A percentile compares a stretch with the other conserved stretches of the same genome.
phyloP scores from a whole-genome alignment of 441 rosid species.

The Populus hybrid region DNA sequence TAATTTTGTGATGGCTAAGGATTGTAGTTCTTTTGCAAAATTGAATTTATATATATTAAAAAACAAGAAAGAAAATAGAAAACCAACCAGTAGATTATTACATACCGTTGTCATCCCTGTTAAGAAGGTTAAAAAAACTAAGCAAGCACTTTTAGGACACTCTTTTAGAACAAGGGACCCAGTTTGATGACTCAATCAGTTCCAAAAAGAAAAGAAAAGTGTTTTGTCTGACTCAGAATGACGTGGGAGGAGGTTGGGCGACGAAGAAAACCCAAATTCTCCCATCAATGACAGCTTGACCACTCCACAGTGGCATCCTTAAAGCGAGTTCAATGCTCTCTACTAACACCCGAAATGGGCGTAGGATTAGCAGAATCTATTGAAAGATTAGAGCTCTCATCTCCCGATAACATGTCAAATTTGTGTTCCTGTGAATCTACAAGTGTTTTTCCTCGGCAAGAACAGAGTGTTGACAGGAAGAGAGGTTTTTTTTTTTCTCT shows the following conservation, averaged over 20 bases:
- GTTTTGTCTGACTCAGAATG: slow-evolving; percentile 43
- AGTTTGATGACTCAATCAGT: slow-evolving; percentile 16
- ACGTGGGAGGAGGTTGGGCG: slow-evolving; percentile 26
- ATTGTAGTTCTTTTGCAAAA: too few species aligned
- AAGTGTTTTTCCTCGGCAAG: too few species aligned
- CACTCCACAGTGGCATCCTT: not conserved
- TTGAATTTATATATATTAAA: too few species aligned
- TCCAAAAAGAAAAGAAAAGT: slow-evolving; percentile 24
- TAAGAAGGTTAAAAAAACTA: slow-evolving; percentile 7
- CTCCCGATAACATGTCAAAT: not conserved
- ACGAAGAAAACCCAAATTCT: slow-evolving; percentile 34
- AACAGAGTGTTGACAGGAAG: not conserved
- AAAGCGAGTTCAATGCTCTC: not conserved
- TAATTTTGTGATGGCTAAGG: too few species aligned
- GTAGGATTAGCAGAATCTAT: slow-evolving; percentile 8
- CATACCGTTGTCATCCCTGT: not conserved
- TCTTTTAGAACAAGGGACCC: slow-evolving; percentile 16
- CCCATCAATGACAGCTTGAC: slow-evolving; percentile 8
- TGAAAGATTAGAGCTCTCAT: not conserved
- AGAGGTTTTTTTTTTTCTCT: too few species aligned
- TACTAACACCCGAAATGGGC: not conserved
- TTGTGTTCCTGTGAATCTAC: not conserved
- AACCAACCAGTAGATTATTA: not conserved
- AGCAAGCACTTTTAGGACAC: slow-evolving; percentile 7
- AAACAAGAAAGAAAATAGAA: not conserved